Evolutionary conservation across 2,329 filamentous ascomycete genomes (phyloP), one percentile per base, ranked within the genome.

Genomic region (Fusarium torreyae): DNA sequence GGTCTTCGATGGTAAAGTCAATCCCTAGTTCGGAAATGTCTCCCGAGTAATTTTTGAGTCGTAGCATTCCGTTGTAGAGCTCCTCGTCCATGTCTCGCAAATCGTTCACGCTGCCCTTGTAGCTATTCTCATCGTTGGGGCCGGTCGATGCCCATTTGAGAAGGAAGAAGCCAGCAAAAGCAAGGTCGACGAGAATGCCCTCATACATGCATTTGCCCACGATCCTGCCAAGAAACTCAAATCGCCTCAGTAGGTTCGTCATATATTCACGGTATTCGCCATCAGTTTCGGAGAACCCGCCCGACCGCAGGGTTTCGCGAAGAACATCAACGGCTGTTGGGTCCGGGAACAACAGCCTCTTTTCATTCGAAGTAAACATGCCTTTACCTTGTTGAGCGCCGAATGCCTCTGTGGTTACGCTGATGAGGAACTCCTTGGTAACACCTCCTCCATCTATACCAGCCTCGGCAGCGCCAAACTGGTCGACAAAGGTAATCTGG

Each of bases 171-270:
- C 93, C 91, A 1, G 95, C 94, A 82, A 99, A 99, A 51, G 89
- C 89, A 63, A 98, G 91, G 79, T 99, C 94, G 46, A 98, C 91
- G 5, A 99, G 86, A 44, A 99, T 98, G 1, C 94, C 94, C 81
- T 99, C 96, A 76, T 99, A 99, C 75, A 99, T 85, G 80, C 96
- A 99, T 78, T 99, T 99, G 13, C 96, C 96, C 26, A 99, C 91
- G 28, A 99, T 88, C 5, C 96, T 91, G 2, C 96, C 96, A 0
- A 98, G 84, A 71, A 99, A 99, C 76, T 98, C 94, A 76, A 94
- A 98, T 15, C 90, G 88, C 66, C 87, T 88, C 7, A 96, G 83
- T 17, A 96, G 79, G 28, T 89, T 86, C 6, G 81, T 78, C 49
- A 94, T 83, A 3, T 82, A 79, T 0, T 86, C 83, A 54, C 84